phyloP scores from a whole-genome alignment of 2,329 filamentous ascomycete genomes.

The Chaetothyriales sp. region DNA sequence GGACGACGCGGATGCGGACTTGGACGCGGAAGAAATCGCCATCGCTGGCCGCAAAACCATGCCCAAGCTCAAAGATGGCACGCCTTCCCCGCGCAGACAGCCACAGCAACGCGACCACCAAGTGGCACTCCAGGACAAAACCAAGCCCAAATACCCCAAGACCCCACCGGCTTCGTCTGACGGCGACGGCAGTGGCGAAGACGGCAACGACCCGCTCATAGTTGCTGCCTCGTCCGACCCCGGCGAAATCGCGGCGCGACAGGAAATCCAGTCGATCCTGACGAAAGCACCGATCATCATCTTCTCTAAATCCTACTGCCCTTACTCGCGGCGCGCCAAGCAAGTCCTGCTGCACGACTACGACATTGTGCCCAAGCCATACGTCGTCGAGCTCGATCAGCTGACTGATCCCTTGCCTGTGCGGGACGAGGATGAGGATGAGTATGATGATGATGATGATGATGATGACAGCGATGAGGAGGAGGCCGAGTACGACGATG shows the following conservation, averaged over 20 bases:
- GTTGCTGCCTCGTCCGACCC: slow-evolving; percentile 24
- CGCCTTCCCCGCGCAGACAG: not conserved
- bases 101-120: slow-evolving; percentile 13
- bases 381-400: slow-evolving; percentile 79
- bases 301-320: slow-evolving; percentile 92
- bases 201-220: slow-evolving; percentile 3
- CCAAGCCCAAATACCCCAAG: slow-evolving; percentile 15
- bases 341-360: slow-evolving; percentile 72
- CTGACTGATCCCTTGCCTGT: slow-evolving; percentile 34
- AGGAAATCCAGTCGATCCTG: slow-evolving; percentile 62
- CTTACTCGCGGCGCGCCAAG: slow-evolving; percentile 74
- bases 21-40: slow-evolving; percentile 30
- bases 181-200: not conserved
- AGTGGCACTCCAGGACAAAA: slow-evolving; percentile 9
- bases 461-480: not conserved
- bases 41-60: slow-evolving; percentile 43
- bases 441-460: slow-evolving; percentile 3
- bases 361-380: slow-evolving; percentile 64
- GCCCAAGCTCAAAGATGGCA: slow-evolving; percentile 33
- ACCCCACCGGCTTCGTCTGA: not conserved
- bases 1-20: slow-evolving; percentile 18
- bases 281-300: slow-evolving; percentile 86
- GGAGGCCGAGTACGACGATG: not conserved
- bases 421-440: slow-evolving; percentile 3
- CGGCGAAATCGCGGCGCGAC: slow-evolving; percentile 50